Evolutionary conservation across 2,329 filamentous ascomycete species (phyloP).

Genomic region (Cladosporium velox): DNA sequence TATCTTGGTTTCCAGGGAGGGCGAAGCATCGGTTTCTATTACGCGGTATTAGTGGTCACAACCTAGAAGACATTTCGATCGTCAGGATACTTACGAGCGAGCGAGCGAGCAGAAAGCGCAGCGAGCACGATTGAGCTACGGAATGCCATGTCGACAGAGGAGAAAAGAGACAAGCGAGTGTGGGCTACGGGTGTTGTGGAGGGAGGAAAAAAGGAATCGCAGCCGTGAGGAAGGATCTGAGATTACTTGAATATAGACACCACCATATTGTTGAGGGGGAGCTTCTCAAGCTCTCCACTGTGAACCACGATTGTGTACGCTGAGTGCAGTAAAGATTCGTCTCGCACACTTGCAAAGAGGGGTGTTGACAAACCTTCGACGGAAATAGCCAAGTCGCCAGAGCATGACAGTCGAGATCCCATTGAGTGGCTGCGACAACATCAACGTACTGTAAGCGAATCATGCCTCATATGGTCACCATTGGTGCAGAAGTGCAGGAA

Average conservation of each 20-base stretch:
- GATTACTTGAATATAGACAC: neutral
- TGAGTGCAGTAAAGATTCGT: neutral
- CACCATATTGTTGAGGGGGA: conserved; percentile 4
- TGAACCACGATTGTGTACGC: neutral
- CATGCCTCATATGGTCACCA: neutral
- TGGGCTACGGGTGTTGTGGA: neutral
- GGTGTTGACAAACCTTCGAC: neutral
- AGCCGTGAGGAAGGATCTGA: neutral
- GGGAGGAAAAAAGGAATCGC: neutral
- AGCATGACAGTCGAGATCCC: neutral
- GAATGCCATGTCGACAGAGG: conserved; percentile 10
- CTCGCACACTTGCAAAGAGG: neutral
- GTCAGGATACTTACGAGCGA: conserved; percentile 10
- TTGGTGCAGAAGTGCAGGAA: neutral
- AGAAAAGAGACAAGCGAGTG: neutral
- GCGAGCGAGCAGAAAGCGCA: conserved; percentile 11
- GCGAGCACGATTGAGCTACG: conserved; percentile 9
- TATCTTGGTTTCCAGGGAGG: neutral
- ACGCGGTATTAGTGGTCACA: neutral
- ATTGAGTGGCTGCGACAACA: neutral
- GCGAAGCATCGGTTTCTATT: neutral
- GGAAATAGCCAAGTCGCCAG: neutral
- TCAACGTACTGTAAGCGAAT: neutral
- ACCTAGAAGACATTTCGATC: neutral
- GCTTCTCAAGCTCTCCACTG: conserved; percentile 6